Conservation (phyloP, 768 basidiomycete species). For the Collybiopsis confluens region DNA sequence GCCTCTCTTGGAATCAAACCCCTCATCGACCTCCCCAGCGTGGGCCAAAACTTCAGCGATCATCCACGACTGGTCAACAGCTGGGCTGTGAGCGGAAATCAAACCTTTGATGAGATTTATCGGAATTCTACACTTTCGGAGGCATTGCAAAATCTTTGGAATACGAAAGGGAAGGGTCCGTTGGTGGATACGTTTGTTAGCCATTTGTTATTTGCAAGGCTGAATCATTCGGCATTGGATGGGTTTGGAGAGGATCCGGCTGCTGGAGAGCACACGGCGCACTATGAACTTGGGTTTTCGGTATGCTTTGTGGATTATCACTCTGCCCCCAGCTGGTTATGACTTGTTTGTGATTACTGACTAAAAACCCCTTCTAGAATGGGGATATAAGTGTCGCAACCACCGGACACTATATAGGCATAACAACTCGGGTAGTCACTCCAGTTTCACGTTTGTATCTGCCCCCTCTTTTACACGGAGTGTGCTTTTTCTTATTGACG, state of each 20-base stretch:
- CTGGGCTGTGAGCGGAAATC: conserved; percentile 5
- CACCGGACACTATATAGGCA: conserved; percentile 7
- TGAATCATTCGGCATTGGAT: not conserved
- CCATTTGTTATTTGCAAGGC: conserved; percentile 1
- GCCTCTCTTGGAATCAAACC: not conserved
- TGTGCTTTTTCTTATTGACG: too few relatives aligned
- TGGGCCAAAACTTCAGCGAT: conserved; percentile 13
- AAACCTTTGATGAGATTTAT: conserved; percentile 6
- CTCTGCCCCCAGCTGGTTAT: not conserved
- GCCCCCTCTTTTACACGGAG: too few relatives aligned
- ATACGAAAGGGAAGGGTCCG: not conserved
- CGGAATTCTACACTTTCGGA: not conserved
- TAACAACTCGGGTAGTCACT: conserved; percentile 4
- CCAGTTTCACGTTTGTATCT: conserved; percentile 8
- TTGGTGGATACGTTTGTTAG: conserved; percentile 8
- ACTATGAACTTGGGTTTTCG: conserved; percentile 7
- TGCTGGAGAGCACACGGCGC: not conserved
- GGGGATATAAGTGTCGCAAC: not conserved
- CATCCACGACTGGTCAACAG: conserved; percentile 8
- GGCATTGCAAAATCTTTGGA: not conserved
- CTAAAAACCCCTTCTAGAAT: conserved; percentile 5
- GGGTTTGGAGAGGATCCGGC: conserved; percentile 2
- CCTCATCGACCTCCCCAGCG: conserved; percentile 12
- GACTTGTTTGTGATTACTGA: too few relatives aligned
- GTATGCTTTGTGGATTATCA: not conserved